These are phyloP conservation scores for Ustilago lituana DNA, from an alignment of 1,284 basidiomycete species.

Conservation along the genomic window DNA sequence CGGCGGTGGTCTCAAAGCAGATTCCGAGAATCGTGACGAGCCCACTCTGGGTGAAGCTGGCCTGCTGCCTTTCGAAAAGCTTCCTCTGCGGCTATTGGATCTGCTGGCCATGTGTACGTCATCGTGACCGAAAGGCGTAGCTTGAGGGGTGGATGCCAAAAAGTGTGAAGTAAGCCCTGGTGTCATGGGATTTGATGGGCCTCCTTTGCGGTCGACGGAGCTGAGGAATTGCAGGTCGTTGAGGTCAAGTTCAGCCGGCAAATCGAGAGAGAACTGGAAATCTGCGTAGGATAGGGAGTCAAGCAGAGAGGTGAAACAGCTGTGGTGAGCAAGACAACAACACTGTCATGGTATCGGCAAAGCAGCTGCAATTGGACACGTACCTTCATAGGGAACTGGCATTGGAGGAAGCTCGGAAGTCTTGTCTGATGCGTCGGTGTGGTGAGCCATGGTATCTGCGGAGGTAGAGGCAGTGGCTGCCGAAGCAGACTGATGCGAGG, in stretches of 20 bases:
- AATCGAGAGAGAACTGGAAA: constrained; percentile 59
- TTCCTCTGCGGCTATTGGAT: constrained; percentile 41
- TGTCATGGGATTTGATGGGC: constrained; percentile 48
- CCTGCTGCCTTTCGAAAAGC: constrained; percentile 47
- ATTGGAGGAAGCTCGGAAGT: constrained; percentile 56
- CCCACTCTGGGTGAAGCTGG: constrained; percentile 40
- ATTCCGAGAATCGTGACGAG: constrained; percentile 43
- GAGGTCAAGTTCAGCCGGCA: constrained; percentile 52
- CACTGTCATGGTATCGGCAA: too few relatives aligned
- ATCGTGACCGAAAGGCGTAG: constrained; percentile 29
- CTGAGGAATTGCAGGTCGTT: constrained; percentile 52
- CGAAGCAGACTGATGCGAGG: constrained; percentile 12
- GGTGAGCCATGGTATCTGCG: constrained; percentile 18
- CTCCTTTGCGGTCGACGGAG: constrained; percentile 41
- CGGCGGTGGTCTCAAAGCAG: constrained; percentile 41
- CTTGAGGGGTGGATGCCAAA: constrained; percentile 37
- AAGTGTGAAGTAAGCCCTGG: constrained; percentile 46
- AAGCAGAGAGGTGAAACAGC: neutral
- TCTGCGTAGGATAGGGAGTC: constrained; percentile 23
- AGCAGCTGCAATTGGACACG: constrained; percentile 1
- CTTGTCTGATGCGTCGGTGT: constrained; percentile 13
- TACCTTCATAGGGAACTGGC: constrained; percentile 60
- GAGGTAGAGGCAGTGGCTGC: constrained; percentile 9
- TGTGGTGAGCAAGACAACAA: too few relatives aligned
- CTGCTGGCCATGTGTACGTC: constrained; percentile 48